Base-by-base conservation (phyloP, 768 basidiomycete species). In the Brasilioporus rufonigricans region DNA sequence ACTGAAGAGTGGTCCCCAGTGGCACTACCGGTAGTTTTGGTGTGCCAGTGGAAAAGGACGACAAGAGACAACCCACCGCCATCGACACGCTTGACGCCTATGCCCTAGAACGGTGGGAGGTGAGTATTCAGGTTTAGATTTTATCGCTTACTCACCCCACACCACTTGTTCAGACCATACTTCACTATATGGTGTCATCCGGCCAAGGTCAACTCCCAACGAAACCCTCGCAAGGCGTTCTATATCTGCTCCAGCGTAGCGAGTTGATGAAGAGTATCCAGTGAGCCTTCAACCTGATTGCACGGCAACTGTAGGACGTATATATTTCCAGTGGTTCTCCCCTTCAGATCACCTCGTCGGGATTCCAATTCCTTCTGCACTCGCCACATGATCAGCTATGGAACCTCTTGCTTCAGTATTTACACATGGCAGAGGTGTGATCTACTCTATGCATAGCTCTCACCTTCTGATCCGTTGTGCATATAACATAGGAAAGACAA, bases 151-250 rank as follows among this genome's bases (percentile, higher is more conserved):
- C 52, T 48, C 26, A 56, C 49, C 35, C 6, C 18, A 24, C 12
- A 2, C 18, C 29, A 5, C 27, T 35, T 38, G 27, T 49, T 18
- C 36, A 98, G 94, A 94, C 93, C 0, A 96, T 98, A 63, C 79
- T 98, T 41, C 93, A 98, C 71, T 98, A 91, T 67, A 97, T 99
- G 94, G 97, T 99, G 4, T 94, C 92, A 10, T 96, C 90, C 31
- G 91, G 86, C 13, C 84, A 83, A 27, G 91, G 85, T n/a, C 83
- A 89, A 66, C 75, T 80, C 35, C 83, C 89, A 24, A 74, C 85
- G 9, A 84, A 82, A 66, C 93, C 94, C 7, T 90, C 90, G 1
- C 83, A 85, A 57, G 89, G 86, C 19, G 94, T 98, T 14, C 76
- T 96, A 10, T 88, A 84, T 65, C 79, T 98, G 8, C 77, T 99